These are phyloP conservation scores for Akanthomyces dipterigenus DNA, from an alignment of 2,329 filamentous ascomycete genomes.

Conservation along the genomic window DNA sequence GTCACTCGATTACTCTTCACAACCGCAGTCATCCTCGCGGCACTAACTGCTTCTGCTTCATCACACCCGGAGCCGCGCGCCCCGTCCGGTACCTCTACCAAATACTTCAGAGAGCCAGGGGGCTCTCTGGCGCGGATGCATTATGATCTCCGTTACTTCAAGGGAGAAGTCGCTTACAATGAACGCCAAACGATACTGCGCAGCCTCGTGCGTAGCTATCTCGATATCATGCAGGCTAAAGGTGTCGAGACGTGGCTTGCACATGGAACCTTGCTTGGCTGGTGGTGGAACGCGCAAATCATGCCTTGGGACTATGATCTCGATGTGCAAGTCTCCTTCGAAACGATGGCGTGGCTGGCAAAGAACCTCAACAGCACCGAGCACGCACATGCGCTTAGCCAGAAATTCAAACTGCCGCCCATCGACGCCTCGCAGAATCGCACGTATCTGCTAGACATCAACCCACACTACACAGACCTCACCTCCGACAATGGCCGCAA, in stretches of 20 bases:
- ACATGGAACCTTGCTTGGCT: slow-evolving; percentile 75
- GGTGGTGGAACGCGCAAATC: slow-evolving; percentile 80
- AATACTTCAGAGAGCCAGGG: slow-evolving; percentile 63
- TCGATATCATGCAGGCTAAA: slow-evolving; percentile 56
- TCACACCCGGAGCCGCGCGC: neutral
- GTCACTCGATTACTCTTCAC: neutral
- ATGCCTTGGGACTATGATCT: slow-evolving; percentile 83
- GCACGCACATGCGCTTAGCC: slow-evolving; percentile 28
- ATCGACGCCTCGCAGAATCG: slow-evolving; percentile 21
- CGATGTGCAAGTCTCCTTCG: slow-evolving; percentile 68
- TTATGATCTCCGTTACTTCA: slow-evolving; percentile 69
- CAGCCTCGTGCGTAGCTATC: slow-evolving; percentile 68
- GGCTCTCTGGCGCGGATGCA: slow-evolving; percentile 55
- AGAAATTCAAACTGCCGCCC: too few relatives aligned
- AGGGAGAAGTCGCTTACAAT: slow-evolving; percentile 54
- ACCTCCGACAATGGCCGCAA: slow-evolving; percentile 62
- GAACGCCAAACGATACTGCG: slow-evolving; percentile 59
- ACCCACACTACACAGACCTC: slow-evolving; percentile 59
- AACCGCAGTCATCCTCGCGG: neutral
- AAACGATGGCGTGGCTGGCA: slow-evolving; percentile 60
- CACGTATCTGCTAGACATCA: slow-evolving; percentile 68
- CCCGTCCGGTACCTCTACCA: slow-evolving; percentile 22
- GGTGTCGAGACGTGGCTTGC: slow-evolving; percentile 79
- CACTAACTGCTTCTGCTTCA: neutral
- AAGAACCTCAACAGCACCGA: slow-evolving; percentile 62